Percentiles rank a stretch among this genome's conserved stretches.
Conservation (phyloP, 352 stramenopile species). For the Globisporangium splendens region DNA sequence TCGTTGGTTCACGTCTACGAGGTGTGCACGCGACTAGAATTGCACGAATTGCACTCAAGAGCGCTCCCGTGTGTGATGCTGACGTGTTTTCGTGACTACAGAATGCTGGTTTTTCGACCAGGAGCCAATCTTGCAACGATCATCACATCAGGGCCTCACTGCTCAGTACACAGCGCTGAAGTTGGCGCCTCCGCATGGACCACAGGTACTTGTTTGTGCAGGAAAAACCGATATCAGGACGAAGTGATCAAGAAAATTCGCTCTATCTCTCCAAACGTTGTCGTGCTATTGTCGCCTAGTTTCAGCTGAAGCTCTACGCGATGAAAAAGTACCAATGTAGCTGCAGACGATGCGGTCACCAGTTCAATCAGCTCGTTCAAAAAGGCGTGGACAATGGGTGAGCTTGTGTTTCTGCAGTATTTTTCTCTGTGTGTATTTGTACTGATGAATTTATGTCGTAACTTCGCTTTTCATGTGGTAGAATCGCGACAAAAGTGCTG, state of each 20-base stretch:
- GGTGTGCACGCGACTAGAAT: slow-evolving; percentile 21
- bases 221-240: too few species aligned
- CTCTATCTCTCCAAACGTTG: too few species aligned
- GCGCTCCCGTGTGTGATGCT: too few species aligned
- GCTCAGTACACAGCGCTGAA: slow-evolving; percentile 67
- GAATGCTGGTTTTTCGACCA: slow-evolving; percentile 89
- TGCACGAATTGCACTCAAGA: background rate
- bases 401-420: slow-evolving; percentile 3
- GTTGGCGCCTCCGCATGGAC: slow-evolving; percentile 63
- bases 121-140: slow-evolving; percentile 45
- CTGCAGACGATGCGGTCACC: slow-evolving; percentile 53
- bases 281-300: slow-evolving; percentile 33
- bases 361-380: slow-evolving; percentile 77
- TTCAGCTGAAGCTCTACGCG: slow-evolving; percentile 80
- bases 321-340: slow-evolving; percentile 84
- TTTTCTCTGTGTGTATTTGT: slow-evolving; percentile 4
- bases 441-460: background rate
- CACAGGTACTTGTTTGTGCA: slow-evolving; percentile 38
- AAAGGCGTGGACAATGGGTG: slow-evolving; percentile 89
- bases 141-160: slow-evolving; percentile 26
- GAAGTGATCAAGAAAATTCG: too few species aligned
- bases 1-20: slow-evolving; percentile 38
- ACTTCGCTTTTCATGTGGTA: slow-evolving; percentile 14
- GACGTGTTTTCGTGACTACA: slow-evolving; percentile 17
- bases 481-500: slow-evolving; percentile 85